These are phyloP conservation scores for Escallonia rubra DNA, from an alignment of 129 eudicot genomes.

Conservation along the genomic window DNA sequence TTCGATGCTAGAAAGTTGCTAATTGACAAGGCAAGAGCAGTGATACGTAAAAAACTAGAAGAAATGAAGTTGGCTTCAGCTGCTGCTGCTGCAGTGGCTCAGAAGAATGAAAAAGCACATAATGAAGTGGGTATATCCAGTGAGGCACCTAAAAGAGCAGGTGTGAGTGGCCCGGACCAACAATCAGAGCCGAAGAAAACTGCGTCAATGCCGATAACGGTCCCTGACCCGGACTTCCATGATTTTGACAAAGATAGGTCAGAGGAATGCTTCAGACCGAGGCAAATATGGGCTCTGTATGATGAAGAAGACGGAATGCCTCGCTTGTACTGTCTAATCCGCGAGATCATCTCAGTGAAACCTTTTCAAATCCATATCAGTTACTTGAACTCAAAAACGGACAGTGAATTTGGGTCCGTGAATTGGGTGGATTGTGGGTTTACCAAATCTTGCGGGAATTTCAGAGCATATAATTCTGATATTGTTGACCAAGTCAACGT, in stretches of 20 bases:
- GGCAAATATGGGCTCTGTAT: conserved; percentile 97
- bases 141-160: conserved; percentile 15
- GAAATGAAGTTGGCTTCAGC: conserved; percentile 59
- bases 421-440: conserved; percentile 80
- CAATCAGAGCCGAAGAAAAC: conserved; percentile 40
- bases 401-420: conserved; percentile 65
- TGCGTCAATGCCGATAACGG: conserved; percentile 64
- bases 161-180: conserved; percentile 4
- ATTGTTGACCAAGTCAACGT: conserved; percentile 83
- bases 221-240: conserved; percentile 94
- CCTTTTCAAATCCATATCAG: conserved; percentile 83
- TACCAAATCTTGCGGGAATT: conserved; percentile 89
- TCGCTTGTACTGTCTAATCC: conserved; percentile 84
- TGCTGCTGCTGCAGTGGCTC: conserved; percentile 40
- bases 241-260: conserved; percentile 86
- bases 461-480: conserved; percentile 62
- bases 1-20: conserved; percentile 64
- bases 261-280: conserved; percentile 75
- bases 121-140: conserved; percentile 16
- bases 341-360: conserved; percentile 69
- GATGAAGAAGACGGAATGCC: conserved; percentile 99
- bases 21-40: conserved; percentile 66
- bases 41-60: conserved; percentile 55
- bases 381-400: conserved; percentile 82
- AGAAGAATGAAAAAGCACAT: conserved; percentile 37